Conservation (phyloP, 2,329 filamentous ascomycete genomes). For the Fusarium devonianum region DNA sequence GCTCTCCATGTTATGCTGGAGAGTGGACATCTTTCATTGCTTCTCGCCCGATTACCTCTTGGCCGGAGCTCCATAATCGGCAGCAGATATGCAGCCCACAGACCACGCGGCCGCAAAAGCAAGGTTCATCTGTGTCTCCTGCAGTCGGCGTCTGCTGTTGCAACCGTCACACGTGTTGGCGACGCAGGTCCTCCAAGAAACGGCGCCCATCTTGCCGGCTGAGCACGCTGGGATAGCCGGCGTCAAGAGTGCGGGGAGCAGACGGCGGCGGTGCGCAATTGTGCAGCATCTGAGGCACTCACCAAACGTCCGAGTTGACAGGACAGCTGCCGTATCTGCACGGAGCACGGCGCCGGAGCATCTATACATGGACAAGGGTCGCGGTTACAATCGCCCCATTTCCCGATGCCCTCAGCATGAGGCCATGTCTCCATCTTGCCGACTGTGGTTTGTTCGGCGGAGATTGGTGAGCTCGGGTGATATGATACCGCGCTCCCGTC, state of each 20-base stretch:
- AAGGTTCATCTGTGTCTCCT: neutral
- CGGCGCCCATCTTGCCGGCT: neutral
- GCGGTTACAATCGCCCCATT: constrained; percentile 24
- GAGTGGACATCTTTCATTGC: neutral
- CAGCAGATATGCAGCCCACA: constrained; percentile 4
- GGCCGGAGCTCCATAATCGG: neutral
- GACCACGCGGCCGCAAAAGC: constrained; percentile 11
- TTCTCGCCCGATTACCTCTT: neutral
- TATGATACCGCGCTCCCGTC: constrained; percentile 15
- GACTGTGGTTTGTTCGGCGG: constrained; percentile 23
- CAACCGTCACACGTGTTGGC: constrained; percentile 14
- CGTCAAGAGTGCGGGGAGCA: constrained; percentile 13
- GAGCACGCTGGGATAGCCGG: constrained; percentile 1
- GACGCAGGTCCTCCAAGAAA: constrained; percentile 10
- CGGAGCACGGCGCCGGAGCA: neutral
- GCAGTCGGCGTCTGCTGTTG: constrained; percentile 12
- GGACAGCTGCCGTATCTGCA: constrained; percentile 6
- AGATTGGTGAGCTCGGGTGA: constrained; percentile 28
- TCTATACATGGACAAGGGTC: constrained; percentile 24
- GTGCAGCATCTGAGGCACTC: constrained; percentile 7
- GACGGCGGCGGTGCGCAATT: constrained; percentile 4
- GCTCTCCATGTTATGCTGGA: neutral
- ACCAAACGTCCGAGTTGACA: too few species aligned
- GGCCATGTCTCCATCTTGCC: constrained; percentile 31
- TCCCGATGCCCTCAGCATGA: constrained; percentile 26